Conservation (phyloP, 495 filamentous ascomycete genomes). For the Penicillium arizonense region DNA sequence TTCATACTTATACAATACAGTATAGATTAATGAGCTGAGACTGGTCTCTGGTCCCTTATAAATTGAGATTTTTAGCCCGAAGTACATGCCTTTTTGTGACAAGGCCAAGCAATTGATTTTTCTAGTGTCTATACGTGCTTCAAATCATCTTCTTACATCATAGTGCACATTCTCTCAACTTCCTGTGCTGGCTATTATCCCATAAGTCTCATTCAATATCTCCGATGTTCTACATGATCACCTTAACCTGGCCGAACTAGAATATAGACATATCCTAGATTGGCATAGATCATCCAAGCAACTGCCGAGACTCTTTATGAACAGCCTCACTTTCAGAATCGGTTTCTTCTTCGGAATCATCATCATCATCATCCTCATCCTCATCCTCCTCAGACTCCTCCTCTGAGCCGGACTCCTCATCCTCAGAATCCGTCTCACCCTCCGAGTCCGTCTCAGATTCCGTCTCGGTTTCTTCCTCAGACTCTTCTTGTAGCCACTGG, state of each 20-base stretch:
- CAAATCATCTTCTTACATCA: too few relatives aligned
- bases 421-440: constrained; percentile 49
- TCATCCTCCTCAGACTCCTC: constrained; percentile 44
- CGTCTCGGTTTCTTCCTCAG: constrained; percentile 36
- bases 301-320: constrained; percentile 22
- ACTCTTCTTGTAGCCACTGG: constrained; percentile 73
- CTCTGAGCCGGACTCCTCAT: constrained; percentile 40
- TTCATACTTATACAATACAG: too few relatives aligned
- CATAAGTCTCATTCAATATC: too few relatives aligned
- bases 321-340: constrained; percentile 34
- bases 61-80: too few relatives aligned
- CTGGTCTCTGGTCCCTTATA: too few relatives aligned
- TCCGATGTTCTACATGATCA: too few relatives aligned
- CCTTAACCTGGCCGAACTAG: neutral
- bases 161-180: neutral
- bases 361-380: constrained; percentile 54
- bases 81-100: too few relatives aligned
- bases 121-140: too few relatives aligned
- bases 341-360: constrained; percentile 41
- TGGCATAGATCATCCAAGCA: constrained; percentile 9
- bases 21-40: too few relatives aligned
- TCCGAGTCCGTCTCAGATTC: constrained; percentile 48
- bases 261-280: constrained; percentile 1
- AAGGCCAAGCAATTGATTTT: too few relatives aligned
- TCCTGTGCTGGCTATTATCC: neutral